Base-by-base conservation (phyloP, 768 basidiomycete species). In the Trametes sanguinea region DNA sequence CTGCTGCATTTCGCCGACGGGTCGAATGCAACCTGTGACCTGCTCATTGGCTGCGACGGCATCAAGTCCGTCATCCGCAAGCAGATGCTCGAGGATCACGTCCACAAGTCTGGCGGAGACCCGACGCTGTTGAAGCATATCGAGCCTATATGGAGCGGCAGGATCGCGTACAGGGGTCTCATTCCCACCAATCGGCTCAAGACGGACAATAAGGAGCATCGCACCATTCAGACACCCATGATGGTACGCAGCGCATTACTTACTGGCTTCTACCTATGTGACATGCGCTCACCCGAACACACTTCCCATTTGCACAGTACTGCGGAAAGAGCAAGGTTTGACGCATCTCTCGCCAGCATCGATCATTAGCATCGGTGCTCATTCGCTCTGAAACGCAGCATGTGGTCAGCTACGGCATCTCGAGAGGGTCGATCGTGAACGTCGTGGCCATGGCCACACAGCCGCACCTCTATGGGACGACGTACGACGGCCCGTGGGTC, bases 391-490 rank as follows among this genome's bases (percentile, higher is more conserved):
- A 37, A 37, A 6, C 35, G 4, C 58, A 81, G 81, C 81, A 82
- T 58, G 74, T 82, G 39, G 80, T 83, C 33, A 76, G 78, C 64
- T 82, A 82, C 65, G 75, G 78, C 1, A 80, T 82, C 45, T 79
- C 80, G 1, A 73, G 73, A 60, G 77, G 78, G 1, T 75, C 72
- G 27, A 66, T 81, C 9, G 75, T 80, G 32, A 82, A 83, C 62
- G 75, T 82, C 14, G 80, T 82, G 30, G 76, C 78, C 0, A 76
- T 80, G 62, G 68, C 74, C 2, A 78, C 79, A 33, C 62, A 78
- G 11, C 74, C 75, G 14, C 63, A 76, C 33, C 72, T 74, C 33
- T 74, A 78, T 57, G 71, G 74, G 30, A 57, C 67, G 6, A 7
- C 22, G 4, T 68, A 68, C 47, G 54, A 61, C 13, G 68, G 64